A percentile compares a stretch with the other conserved stretches of the same genome.
Evolutionary conservation across 805 yeast species (phyloP).

Genomic region (Hanseniaspora osmophila): DNA sequence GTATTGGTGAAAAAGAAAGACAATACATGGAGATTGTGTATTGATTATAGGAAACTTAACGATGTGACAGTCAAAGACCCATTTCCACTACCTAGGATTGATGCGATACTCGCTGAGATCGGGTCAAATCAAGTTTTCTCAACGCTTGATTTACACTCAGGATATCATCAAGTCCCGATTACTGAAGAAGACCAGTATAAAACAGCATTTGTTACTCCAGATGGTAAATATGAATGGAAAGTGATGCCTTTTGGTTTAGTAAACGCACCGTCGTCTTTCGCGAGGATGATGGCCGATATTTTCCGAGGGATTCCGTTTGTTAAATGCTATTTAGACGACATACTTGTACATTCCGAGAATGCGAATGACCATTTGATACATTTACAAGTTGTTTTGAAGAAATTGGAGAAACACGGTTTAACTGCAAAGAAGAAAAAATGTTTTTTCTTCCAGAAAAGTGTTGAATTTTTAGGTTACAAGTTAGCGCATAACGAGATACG

Average conservation of each 20-base stretch:
- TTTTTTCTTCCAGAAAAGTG: constrained; percentile 3
- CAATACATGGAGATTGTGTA: constrained; percentile 5
- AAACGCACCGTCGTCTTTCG: constrained; percentile 11
- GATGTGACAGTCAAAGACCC: constrained; percentile 6
- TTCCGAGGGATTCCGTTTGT: constrained; percentile 8
- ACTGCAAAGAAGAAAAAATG: constrained; percentile 10
- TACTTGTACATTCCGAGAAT: constrained; percentile 5
- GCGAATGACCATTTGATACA: constrained; percentile 7
- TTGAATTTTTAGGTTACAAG: constrained; percentile 8
- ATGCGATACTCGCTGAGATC: constrained; percentile 2
- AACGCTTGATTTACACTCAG: constrained; percentile 7
- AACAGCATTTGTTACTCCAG: constrained; percentile 8
- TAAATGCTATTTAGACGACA: constrained; percentile 10
- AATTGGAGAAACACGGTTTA: constrained; percentile 3
- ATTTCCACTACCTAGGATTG: constrained; percentile 6
- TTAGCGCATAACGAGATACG: constrained; percentile 4
- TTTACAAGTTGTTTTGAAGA: too few relatives aligned
- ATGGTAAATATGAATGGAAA: constrained; percentile 8
- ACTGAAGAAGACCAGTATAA: constrained; percentile 2
- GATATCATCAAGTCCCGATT: constrained; percentile 9
- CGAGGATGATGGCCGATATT: constrained; percentile 11
- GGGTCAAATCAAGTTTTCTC: constrained; percentile 4
- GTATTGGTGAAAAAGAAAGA: constrained; percentile 10
- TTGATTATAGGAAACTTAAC: constrained; percentile 7
- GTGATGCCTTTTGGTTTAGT: constrained; percentile 12